Base-by-base conservation (phyloP, 495 filamentous ascomycete genomes). In the Aspergillus taichungensis region DNA sequence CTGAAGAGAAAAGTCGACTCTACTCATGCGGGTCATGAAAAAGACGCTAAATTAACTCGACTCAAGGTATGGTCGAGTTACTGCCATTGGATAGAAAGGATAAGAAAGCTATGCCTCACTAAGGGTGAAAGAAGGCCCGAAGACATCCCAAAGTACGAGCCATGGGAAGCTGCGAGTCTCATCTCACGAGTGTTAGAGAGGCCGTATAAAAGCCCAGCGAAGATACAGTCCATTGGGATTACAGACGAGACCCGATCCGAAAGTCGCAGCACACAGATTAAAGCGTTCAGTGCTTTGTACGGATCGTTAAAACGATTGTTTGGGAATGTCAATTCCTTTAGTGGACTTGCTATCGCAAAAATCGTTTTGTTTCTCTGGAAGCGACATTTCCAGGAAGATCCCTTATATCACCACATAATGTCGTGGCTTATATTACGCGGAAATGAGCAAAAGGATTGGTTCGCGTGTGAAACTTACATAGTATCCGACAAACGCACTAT, bases 401-500 rank as follows among this genome's bases (percentile, higher is more conserved):
- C 41, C 6, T 34, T 43, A 43, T 43, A 43, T 43, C 6, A 34
- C 41, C 41, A 43, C 30, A 13, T 43, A 43, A 43, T 43, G 41
- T 43, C 41, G 41, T 43, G 41, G 41, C 41, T 43, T 43, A 34
- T 43, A 32, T 43, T 43, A 43, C 41, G 41, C 30, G 41, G 41
- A 6, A 43, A 43, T 33, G 41, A 43, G 13, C 41, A 43, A 34
- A 31, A 43, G 30, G 41, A 43, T 34, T 43, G 41, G 41, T 43
- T 43, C 24, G 41, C 41, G 6, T 32, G 41, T 43, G 41, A 43
- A 30, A 43, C 24, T 18, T 18, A 33, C 34, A n/a, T 43, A 32
- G 30, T 12, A 12, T n/a, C 24, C 41, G 41, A 31, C 27, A 10
- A 43, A 43, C 41, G 41, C 24, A 43, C 41, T 34, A 43, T 43